Base-by-base conservation (phyloP, 2,329 filamentous ascomycete species). In the Aspergillus pseudonomiae region DNA sequence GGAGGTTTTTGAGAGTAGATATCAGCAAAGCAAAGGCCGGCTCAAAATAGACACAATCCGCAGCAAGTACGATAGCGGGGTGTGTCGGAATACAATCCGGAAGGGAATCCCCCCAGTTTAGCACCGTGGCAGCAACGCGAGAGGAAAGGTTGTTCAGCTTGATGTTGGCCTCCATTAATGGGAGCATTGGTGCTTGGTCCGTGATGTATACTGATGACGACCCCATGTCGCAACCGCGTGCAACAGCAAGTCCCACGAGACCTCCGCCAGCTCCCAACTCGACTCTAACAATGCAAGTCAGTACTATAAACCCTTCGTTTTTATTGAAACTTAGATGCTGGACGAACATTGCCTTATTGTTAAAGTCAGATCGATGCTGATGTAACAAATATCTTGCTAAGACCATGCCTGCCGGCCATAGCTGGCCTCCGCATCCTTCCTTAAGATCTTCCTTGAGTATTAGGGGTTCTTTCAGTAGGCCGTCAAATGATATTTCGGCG, bases 1-100 rank as follows among this genome's bases (percentile, higher is more conserved):
- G 83, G 55, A 97, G 83, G 66, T 91, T 88, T 63, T 86, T 82
- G 68, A 98, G 81, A 6, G 94, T 98, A 67, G 88, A 81, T 73
- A 95, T 85, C 54, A 99, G 85, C 39, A 97, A 83, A 34, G 94
- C 94, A 74, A 98, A 98, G 1, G 95, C 92, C 3, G 94, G 93
- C 78, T 98, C 95, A 77, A 96, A 96, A 82, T 98, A 99, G 56
- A 97, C 93, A 79, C 94, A 98, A 78, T 98, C 95, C 46, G 94
- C 94, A 4, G 95, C 95, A n/a, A 98, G 85, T 61, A 99, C 89
- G 61, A 97, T 83, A 71, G 94, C 88, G 21, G 93, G 92, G 83
- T 82, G 60, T 83, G 67, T 59, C 26, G 77, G 78, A 39, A 80
- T 75, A 39, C 57, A 82, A 66, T 61, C 70, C 59, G 63, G 78